phyloP scores from a whole-genome alignment of 148 eudicot genomes.

The Rhododendron griersonianum region DNA sequence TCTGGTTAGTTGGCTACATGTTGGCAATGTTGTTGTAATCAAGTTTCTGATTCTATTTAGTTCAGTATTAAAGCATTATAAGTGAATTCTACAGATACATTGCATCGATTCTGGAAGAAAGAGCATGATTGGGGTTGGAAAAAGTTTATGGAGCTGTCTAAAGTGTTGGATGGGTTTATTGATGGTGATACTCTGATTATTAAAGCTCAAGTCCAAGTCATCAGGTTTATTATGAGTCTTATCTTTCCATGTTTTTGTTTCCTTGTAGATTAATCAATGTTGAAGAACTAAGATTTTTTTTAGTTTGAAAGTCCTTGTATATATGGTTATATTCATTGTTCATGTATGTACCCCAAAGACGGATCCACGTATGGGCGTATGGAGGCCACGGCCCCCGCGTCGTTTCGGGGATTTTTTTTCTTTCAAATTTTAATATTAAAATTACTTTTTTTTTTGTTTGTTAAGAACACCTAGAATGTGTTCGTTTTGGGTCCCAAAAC shows the following conservation, averaged over 20 bases:
- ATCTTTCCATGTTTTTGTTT: not conserved
- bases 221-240: conserved; percentile 45
- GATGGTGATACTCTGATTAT: conserved; percentile 68
- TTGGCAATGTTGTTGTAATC: not conserved
- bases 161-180: conserved; percentile 82
- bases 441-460: too few relatives aligned
- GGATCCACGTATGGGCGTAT: too few relatives aligned
- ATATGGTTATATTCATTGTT: not conserved
- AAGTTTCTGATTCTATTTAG: conserved; percentile 4
- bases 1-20: conserved; percentile 50
- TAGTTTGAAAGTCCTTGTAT: not conserved
- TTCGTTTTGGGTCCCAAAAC: too few relatives aligned
- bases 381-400: too few relatives aligned
- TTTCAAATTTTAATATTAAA: too few relatives aligned
- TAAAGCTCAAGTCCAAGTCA: conserved; percentile 90
- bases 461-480: too few relatives aligned
- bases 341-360: too few relatives aligned
- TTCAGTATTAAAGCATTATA: not conserved
- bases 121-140: conserved; percentile 99
- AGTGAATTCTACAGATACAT: conserved; percentile 49
- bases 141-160: conserved; percentile 84
- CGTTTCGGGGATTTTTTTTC: too few relatives aligned
- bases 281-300: not conserved
- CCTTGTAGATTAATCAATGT: not conserved
- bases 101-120: conserved; percentile 92